These are phyloP conservation scores for Ophioceras dolichostomum DNA, from an alignment of 2,329 filamentous ascomycete genomes.

Conservation along the genomic window DNA sequence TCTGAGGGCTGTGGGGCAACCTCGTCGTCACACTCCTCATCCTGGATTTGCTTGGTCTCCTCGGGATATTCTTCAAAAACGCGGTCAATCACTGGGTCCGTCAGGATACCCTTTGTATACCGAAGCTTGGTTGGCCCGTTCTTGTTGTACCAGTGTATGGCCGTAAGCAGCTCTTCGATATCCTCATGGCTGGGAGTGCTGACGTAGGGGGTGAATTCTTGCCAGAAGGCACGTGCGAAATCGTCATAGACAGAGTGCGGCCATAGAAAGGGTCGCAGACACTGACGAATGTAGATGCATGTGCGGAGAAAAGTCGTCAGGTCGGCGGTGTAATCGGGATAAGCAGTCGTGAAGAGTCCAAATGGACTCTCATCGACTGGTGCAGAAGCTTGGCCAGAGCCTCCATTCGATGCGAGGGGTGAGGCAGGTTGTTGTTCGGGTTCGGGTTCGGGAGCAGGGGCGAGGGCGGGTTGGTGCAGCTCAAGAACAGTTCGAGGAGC, in stretches of 20 bases:
- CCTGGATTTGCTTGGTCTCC: neutral
- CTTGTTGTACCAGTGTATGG: conserved; percentile 28
- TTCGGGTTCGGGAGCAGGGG: too few relatives aligned
- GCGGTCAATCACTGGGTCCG: conserved; percentile 4
- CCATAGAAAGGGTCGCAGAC: conserved; percentile 21
- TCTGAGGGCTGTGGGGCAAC: too few relatives aligned
- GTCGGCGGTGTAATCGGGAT: conserved; percentile 28
- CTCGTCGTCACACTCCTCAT: too few relatives aligned
- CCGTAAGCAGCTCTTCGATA: conserved; percentile 19
- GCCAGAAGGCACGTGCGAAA: conserved; percentile 31
- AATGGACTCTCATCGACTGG: conserved; percentile 6
- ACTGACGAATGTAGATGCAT: conserved; percentile 22
- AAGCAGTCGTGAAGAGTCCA: conserved; percentile 22
- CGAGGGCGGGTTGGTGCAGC: too few relatives aligned
- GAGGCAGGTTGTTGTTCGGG: too few relatives aligned
- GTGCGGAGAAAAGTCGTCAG: conserved; percentile 29
- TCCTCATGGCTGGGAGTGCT: conserved; percentile 10
- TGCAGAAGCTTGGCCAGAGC: conserved; percentile 5
- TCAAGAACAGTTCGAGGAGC: too few relatives aligned
- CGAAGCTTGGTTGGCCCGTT: conserved; percentile 10
- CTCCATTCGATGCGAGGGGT: too few relatives aligned
- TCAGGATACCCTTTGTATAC: conserved; percentile 15
- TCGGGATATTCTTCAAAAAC: conserved; percentile 7
- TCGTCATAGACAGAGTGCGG: conserved; percentile 38
- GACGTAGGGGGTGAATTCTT: conserved; percentile 29